Percentiles rank a stretch among this genome's conserved stretches.
Evolutionary conservation across 2,329 filamentous ascomycete genomes (phyloP).

Genomic region (Botryotinia calthae): DNA sequence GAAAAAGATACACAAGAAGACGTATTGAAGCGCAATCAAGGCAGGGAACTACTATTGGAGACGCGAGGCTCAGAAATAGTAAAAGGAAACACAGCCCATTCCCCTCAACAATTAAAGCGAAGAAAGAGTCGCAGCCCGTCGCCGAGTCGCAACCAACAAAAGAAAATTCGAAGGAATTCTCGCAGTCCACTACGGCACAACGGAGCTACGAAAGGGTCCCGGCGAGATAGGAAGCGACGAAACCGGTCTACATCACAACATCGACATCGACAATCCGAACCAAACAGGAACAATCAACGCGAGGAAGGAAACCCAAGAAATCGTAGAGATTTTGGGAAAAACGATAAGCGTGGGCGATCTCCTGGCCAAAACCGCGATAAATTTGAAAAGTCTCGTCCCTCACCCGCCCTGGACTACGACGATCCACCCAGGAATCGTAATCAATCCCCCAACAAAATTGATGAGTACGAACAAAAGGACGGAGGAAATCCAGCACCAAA

Average conservation of each 20-base stretch:
- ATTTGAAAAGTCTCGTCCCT: slow-evolving; percentile 27
- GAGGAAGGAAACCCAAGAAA: slow-evolving; percentile 31
- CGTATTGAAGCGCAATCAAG: slow-evolving; percentile 39
- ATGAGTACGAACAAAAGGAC: slow-evolving; percentile 24
- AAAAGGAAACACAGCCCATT: slow-evolving; percentile 35
- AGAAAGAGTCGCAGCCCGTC: slow-evolving; percentile 39
- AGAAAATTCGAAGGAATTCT: slow-evolving; percentile 36
- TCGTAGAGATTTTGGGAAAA: slow-evolving; percentile 29
- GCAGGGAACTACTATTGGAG: slow-evolving; percentile 38
- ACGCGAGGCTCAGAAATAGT: slow-evolving; percentile 38
- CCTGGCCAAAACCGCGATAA: slow-evolving; percentile 33
- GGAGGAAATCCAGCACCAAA: slow-evolving; percentile 30
- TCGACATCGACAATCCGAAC: slow-evolving; percentile 35
- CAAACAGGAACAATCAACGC: slow-evolving; percentile 26
- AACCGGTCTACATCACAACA: slow-evolving; percentile 33
- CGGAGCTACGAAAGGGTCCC: slow-evolving; percentile 26
- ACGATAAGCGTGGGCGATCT: slow-evolving; percentile 36
- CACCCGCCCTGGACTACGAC: slow-evolving; percentile 20
- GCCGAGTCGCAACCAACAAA: slow-evolving; percentile 37
- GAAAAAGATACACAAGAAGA: slow-evolving; percentile 36
- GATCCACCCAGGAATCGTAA: slow-evolving; percentile 25
- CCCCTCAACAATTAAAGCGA: slow-evolving; percentile 38
- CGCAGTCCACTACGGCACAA: slow-evolving; percentile 36
- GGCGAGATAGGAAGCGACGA: slow-evolving; percentile 34
- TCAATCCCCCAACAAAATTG: slow-evolving; percentile 25